Evolutionary conservation across 805 yeast species (phyloP).

Genomic region (Tetrapisispora namnaoensis): DNA sequence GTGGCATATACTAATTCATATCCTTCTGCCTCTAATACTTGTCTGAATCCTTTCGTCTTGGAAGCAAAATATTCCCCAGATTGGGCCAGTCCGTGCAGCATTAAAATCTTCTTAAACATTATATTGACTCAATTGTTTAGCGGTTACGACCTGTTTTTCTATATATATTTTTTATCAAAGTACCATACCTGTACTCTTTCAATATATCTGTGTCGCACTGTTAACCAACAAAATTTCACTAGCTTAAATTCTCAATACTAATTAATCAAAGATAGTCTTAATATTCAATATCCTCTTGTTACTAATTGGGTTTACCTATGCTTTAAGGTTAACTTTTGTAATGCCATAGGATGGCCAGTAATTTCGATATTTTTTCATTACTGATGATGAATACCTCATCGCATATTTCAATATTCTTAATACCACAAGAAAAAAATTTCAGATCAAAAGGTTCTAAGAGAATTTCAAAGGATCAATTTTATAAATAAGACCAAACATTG

Average conservation of each 20-base stretch:
- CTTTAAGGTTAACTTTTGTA: too few species aligned
- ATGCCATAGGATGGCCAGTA: too few species aligned
- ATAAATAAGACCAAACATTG: too few species aligned
- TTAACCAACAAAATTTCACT: too few species aligned
- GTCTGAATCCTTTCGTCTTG: conserved; percentile 78
- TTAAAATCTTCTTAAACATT: conserved; percentile 45
- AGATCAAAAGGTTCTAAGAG: neutral
- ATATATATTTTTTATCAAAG: too few species aligned
- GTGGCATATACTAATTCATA: conserved; percentile 65
- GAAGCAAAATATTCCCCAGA: conserved; percentile 69
- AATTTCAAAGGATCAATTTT: neutral
- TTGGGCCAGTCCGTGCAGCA: conserved; percentile 87
- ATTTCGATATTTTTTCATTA: neutral
- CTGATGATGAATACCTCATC: neutral
- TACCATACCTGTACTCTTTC: too few species aligned
- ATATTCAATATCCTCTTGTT: too few species aligned
- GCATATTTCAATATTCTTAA: neutral
- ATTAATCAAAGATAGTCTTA: too few species aligned
- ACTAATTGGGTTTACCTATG: too few species aligned
- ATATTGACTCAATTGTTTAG: neutral
- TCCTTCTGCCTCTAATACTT: conserved; percentile 47
- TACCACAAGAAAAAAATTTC: neutral
- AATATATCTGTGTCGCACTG: too few species aligned
- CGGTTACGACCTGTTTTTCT: neutral
- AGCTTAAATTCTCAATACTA: too few species aligned